Evolutionary conservation across 306 rosid species (phyloP).

Genomic region (Trichosanthes truncata): DNA sequence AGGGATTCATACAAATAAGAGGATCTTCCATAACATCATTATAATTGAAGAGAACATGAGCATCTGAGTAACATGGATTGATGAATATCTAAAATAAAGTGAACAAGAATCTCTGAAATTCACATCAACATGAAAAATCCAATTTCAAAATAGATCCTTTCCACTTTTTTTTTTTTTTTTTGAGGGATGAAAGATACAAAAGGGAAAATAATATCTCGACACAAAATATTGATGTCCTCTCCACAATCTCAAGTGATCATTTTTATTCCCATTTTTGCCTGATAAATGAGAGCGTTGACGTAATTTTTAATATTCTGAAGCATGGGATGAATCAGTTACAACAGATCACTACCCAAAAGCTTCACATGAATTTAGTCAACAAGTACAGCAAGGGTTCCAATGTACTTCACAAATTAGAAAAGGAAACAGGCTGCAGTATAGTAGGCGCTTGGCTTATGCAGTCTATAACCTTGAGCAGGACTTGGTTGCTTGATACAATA

Average conservation of each 20-base stretch:
- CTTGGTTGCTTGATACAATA: background rate
- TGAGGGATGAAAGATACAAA: background rate
- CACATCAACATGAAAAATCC: background rate
- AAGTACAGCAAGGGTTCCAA: background rate
- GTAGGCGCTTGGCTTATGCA: background rate
- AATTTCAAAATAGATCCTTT: background rate
- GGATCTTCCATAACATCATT: background rate
- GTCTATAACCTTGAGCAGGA: background rate
- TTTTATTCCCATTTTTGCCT: background rate
- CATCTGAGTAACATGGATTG: background rate
- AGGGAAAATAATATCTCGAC: background rate
- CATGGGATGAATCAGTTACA: background rate
- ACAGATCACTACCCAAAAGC: background rate
- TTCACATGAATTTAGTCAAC: background rate
- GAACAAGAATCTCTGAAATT: background rate
- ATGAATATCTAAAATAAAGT: background rate
- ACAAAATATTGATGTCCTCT: background rate
- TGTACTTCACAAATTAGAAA: background rate
- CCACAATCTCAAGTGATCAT: background rate
- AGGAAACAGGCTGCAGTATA: background rate
- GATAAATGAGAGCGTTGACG: background rate
- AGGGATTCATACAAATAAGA: background rate
- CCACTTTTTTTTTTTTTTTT: background rate
- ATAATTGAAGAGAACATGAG: background rate
- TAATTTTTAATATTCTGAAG: background rate